A percentile compares a stretch with the other conserved stretches of the same genome.
These are phyloP conservation scores for Annona squamosa DNA, from an alignment of 164 flowering plant species.

Conservation along the genomic window DNA sequence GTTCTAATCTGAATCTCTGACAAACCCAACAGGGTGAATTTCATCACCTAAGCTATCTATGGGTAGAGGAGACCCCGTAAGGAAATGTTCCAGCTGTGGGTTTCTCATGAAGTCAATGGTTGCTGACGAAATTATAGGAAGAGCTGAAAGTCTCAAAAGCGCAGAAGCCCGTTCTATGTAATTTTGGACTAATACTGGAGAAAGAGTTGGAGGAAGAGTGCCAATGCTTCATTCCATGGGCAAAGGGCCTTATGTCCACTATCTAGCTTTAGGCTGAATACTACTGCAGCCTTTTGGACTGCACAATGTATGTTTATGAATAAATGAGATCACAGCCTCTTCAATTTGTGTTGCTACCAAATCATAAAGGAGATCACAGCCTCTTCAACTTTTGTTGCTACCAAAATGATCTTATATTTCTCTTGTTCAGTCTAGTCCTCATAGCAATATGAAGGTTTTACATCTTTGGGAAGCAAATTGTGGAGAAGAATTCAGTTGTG, in stretches of 20 bases:
- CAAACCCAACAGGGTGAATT: constrained; percentile 16
- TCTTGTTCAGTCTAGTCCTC: too few relatives aligned
- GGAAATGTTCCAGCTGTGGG: constrained; percentile 59
- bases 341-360: too few relatives aligned
- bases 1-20: constrained; percentile 23
- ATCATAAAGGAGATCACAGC: too few relatives aligned
- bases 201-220: constrained; percentile 61
- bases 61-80: constrained; percentile 28
- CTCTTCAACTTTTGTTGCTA: too few relatives aligned
- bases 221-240: constrained; percentile 82
- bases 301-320: constrained; percentile 8
- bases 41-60: constrained; percentile 17
- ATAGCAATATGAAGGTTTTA: too few relatives aligned
- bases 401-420: too few relatives aligned
- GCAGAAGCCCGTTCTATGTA: constrained; percentile 48
- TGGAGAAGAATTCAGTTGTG: too few relatives aligned
- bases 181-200: constrained; percentile 50
- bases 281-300: constrained; percentile 93
- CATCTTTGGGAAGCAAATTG: too few relatives aligned
- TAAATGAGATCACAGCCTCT: too few relatives aligned
- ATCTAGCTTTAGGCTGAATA: constrained; percentile 89
- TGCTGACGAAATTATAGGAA: constrained; percentile 65
- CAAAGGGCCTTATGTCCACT: constrained; percentile 79
- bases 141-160: constrained; percentile 54
- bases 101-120: constrained; percentile 53